Percentiles rank a stretch among this genome's conserved stretches.
Conservation (phyloP, 257 asterid genomes). For the Asclepias syriaca region DNA sequence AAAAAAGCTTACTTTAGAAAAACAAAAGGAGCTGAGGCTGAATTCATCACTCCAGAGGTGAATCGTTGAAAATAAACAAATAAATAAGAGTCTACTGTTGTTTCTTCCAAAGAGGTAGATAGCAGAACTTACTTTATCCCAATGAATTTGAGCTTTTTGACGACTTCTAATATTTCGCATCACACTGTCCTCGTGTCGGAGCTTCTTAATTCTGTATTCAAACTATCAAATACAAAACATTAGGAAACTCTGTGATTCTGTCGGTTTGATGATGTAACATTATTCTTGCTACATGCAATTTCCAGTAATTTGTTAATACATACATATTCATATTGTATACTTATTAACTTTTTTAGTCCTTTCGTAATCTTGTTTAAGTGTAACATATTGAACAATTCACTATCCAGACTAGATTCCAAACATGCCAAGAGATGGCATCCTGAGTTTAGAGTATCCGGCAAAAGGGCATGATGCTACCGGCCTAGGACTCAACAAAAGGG, state of each 20-base stretch:
- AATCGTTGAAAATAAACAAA: too few relatives aligned
- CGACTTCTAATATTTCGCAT: conserved; percentile 67
- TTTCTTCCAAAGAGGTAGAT: not conserved
- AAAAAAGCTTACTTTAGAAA: conserved; percentile 1
- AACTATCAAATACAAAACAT: conserved; percentile 36
- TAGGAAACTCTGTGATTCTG: conserved; percentile 5
- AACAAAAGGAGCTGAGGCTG: conserved; percentile 16
- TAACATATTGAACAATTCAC: not conserved
- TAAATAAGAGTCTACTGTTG: not conserved
- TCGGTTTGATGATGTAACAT: not conserved
- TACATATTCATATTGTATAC: not conserved
- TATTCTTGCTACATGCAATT: not conserved
- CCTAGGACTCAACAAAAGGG: not conserved
- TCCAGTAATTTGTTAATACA: not conserved
- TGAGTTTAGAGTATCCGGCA: not conserved
- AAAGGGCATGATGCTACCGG: not conserved
- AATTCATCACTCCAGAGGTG: not conserved
- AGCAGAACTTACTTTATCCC: conserved; percentile 72
- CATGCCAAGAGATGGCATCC: not conserved
- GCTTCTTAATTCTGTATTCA: conserved; percentile 75
- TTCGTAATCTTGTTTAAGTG: not conserved
- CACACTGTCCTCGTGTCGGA: conserved; percentile 69
- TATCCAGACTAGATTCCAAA: not conserved
- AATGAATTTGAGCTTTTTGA: conserved; percentile 68
- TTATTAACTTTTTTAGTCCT: not conserved